Evolutionary conservation across 2,329 filamentous ascomycete genomes (phyloP).

Genomic region (Fusarium sp.): DNA sequence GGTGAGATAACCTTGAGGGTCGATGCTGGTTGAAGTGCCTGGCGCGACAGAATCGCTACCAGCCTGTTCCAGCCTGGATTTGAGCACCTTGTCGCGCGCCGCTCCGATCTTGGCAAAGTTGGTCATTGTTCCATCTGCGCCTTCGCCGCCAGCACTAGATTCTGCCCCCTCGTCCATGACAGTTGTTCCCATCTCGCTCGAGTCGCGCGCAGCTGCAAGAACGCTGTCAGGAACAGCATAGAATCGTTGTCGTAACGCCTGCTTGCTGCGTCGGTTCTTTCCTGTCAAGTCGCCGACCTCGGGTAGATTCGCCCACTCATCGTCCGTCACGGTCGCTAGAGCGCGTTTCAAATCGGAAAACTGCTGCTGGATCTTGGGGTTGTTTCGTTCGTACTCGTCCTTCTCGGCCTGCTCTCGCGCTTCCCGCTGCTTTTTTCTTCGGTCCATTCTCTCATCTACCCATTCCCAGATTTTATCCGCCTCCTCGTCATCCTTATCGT

Average conservation of each 20-base stretch:
- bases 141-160: slow-evolving; percentile 51
- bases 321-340: slow-evolving; percentile 87
- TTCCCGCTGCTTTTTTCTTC: slow-evolving; percentile 92
- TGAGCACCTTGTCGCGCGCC: slow-evolving; percentile 93
- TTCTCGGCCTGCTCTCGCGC: slow-evolving; percentile 89
- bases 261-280: slow-evolving; percentile 87
- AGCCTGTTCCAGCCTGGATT: slow-evolving; percentile 93
- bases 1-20: slow-evolving; percentile 95
- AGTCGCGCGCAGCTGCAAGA: slow-evolving; percentile 84
- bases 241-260: slow-evolving; percentile 85
- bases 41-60: slow-evolving; percentile 73
- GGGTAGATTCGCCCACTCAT: slow-evolving; percentile 95
- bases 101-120: slow-evolving; percentile 98
- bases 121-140: slow-evolving; percentile 89
- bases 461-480: slow-evolving; percentile 95
- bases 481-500: slow-evolving; percentile 98
- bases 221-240: slow-evolving; percentile 98
- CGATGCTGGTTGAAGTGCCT: slow-evolving; percentile 90
- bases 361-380: slow-evolving; percentile 97
- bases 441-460: slow-evolving; percentile 97
- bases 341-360: slow-evolving; percentile 96
- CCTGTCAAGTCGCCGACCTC: slow-evolving; percentile 97
- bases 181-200: slow-evolving; percentile 85
- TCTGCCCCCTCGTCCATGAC: slow-evolving; percentile 81
- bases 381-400: slow-evolving; percentile 96